These are phyloP conservation scores for Fusarium subtropicale DNA, from an alignment of 2,329 filamentous ascomycete species.

Conservation along the genomic window DNA sequence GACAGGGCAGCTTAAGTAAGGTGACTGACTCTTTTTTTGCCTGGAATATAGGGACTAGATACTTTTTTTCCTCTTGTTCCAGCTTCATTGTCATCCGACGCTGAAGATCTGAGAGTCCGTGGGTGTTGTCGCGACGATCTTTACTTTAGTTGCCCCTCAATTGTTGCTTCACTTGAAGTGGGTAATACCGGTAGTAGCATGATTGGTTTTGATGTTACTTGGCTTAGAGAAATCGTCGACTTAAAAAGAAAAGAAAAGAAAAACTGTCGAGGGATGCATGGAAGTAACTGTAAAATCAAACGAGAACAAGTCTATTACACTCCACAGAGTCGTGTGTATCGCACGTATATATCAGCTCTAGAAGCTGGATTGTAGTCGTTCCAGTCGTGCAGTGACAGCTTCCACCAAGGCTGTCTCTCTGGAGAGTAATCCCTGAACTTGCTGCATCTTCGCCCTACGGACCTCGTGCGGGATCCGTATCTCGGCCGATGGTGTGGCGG, in stretches of 20 bases:
- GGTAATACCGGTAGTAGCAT: not conserved
- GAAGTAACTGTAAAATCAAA: slow-evolving; percentile 5
- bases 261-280: slow-evolving; percentile 5
- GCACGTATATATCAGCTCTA: slow-evolving; percentile 44
- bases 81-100: not conserved
- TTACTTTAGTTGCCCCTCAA: slow-evolving; percentile 1
- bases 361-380: slow-evolving; percentile 60
- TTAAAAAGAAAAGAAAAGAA: not conserved
- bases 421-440: slow-evolving; percentile 72
- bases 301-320: slow-evolving; percentile 28
- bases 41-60: not conserved
- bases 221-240: not conserved
- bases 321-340: slow-evolving; percentile 24
- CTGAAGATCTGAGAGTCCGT: not conserved
- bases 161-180: not conserved
- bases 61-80: slow-evolving; percentile 4
- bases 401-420: slow-evolving; percentile 76
- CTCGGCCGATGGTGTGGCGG: slow-evolving; percentile 52
- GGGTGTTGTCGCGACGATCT: slow-evolving; percentile 19
- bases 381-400: slow-evolving; percentile 71
- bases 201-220: not conserved
- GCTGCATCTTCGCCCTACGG: slow-evolving; percentile 70
- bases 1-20: not conserved
- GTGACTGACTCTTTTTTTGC: not conserved
- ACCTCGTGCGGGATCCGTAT: slow-evolving; percentile 69